Percentiles rank a stretch among this genome's conserved stretches.
Conservation (phyloP, 1,139 yeast species). For the Taphrina pruni region DNA sequence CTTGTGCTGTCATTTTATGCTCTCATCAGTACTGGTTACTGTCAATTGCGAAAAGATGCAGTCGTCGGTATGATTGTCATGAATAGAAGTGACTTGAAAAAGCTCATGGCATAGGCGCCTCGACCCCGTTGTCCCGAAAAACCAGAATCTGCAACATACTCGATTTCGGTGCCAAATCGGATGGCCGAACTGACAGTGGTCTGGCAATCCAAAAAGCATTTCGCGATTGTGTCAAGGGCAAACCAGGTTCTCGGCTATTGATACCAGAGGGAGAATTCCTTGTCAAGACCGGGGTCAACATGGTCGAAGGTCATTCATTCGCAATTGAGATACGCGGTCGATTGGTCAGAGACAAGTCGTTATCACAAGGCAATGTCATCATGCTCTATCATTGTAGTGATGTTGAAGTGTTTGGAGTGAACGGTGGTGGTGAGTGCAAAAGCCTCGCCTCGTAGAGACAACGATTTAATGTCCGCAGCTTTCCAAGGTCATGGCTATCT, state of each 20-base stretch:
- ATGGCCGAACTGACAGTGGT: conserved; percentile 9
- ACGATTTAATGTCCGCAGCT: neutral
- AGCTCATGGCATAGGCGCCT: conserved; percentile 11
- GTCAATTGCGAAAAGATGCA: conserved; percentile 2
- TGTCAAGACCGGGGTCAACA: neutral
- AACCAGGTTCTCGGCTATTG: neutral
- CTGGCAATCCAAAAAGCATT: conserved; percentile 1
- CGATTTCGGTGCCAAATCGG: conserved; percentile 9
- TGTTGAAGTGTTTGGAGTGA: conserved; percentile 9
- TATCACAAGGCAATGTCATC: neutral
- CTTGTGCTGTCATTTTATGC: neutral
- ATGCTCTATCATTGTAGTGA: neutral
- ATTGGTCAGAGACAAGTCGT: conserved; percentile 1
- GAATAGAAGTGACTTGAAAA: neutral
- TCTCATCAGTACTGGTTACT: neutral
- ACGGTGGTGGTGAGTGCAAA: conserved; percentile 7
- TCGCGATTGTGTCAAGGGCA: neutral
- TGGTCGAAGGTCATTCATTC: neutral
- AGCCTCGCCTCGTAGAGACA: neutral
- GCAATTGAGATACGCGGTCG: conserved; percentile 14
- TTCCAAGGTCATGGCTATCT: conserved; percentile 18
- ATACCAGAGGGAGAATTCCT: conserved; percentile 15
- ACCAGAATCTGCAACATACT: conserved; percentile 16
- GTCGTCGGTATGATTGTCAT: neutral
- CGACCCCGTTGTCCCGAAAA: conserved; percentile 5